Base-by-base conservation (phyloP, 257 asterid genomes). In the Anisodus tanguticus region DNA sequence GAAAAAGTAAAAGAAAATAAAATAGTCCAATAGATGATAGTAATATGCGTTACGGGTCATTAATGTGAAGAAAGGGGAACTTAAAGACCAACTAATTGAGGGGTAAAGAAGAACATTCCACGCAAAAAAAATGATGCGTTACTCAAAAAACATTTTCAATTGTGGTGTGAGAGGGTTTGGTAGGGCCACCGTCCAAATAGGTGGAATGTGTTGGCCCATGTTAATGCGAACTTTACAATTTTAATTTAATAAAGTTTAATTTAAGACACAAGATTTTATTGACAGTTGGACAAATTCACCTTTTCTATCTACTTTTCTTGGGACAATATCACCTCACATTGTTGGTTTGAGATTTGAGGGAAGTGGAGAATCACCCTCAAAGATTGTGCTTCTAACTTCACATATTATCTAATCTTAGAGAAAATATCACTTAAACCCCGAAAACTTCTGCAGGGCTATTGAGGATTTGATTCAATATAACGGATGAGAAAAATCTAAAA, bases 211-310 rank as follows among this genome's bases (percentile, higher is more conserved):
- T 16, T 59, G 64, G 64, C 26, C 60, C 64, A 59, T 17, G 64
- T 72, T 47, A 47, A 22, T 11, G 41, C 59, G 26, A 1, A 37
- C 1, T 68, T 5, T 2, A 9, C 3, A n/a, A 4, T 49, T 72
- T 45, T 19, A 19, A 72, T 10, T 45, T 5, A 49, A 60, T 47
- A 60, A 49, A 22, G 80, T 72, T 72, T 19, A 72, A 47, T 72
- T 22, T 11, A 72, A 72, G 59, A 72, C 13, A 0, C 10, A 45
- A 45, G 43, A 74, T 47, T 74, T 74, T 74, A 49, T 11, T 22
- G 19, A 74, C 43, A 22, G 60, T 19, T 47, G 60, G 60, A 47
- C 76, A 68, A 68, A 68, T 68, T 51, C 51, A 68, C 11, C 76
- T 22, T 68, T 37, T 0, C 76, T 15, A 37, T 5, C 49, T 37